Evolutionary conservation across 2,329 filamentous ascomycete genomes (phyloP).

Genomic region (Macrophomina phaseolina): DNA sequence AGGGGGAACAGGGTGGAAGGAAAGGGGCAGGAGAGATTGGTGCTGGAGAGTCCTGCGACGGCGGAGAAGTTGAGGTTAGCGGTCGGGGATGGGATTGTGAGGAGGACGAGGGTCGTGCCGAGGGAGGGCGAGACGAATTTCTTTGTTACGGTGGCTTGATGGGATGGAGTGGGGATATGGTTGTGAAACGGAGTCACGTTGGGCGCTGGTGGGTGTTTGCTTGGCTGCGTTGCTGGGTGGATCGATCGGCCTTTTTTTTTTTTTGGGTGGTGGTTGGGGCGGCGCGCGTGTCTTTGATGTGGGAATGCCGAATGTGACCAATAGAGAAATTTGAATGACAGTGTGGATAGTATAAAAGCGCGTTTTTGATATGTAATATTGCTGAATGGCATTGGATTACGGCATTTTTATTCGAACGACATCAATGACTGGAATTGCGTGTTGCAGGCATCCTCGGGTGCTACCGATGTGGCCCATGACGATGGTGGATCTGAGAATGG

Average conservation of each 20-base stretch:
- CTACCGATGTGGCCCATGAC: conserved; percentile 15
- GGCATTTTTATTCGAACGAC: conserved; percentile 13
- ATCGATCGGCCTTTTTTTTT: too few species aligned
- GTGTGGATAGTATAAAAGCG: background rate
- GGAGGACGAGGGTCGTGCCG: conserved; percentile 68
- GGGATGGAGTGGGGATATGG: background rate
- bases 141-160: conserved; percentile 56
- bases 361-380: background rate
- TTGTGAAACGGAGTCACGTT: too few species aligned
- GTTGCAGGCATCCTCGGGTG: background rate
- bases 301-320: too few species aligned
- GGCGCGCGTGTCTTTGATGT: too few species aligned
- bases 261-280: too few species aligned
- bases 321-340: too few species aligned
- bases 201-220: too few species aligned
- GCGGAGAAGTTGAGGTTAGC: conserved; percentile 78
- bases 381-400: background rate
- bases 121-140: conserved; percentile 80
- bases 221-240: too few species aligned
- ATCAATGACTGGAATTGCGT: conserved; percentile 16
- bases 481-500: background rate
- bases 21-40: conserved; percentile 58
- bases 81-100: conserved; percentile 80
- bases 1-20: conserved; percentile 55
- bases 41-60: conserved; percentile 79